Percentiles rank a stretch among this genome's conserved stretches.
These are phyloP conservation scores for Aspergillus haitiensis DNA, from an alignment of 495 filamentous ascomycete species.

Conservation along the genomic window DNA sequence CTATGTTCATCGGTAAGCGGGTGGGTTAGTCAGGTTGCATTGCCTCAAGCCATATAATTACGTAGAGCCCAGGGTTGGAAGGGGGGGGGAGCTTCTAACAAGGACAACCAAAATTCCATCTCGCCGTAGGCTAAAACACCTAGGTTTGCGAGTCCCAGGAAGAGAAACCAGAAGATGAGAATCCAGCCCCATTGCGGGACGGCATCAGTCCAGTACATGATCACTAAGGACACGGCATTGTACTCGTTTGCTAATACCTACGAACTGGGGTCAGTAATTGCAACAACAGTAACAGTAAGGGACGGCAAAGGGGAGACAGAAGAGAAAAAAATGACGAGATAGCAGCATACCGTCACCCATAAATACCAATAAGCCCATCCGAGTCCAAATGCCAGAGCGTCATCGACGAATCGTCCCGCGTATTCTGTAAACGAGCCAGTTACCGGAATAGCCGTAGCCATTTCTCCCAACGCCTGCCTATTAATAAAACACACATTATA, in stretches of 20 bases:
- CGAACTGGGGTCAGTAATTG: slow-evolving; percentile 2
- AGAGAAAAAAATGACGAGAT: not conserved
- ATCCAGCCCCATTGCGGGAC: slow-evolving; percentile 64
- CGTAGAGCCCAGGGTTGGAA: no score
- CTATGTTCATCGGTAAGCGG: slow-evolving; percentile 12
- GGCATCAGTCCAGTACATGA: slow-evolving; percentile 40
- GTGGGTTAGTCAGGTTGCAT: no score
- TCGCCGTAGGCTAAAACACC: slow-evolving; percentile 54
- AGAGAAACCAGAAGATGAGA: slow-evolving; percentile 64
- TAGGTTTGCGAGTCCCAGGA: slow-evolving; percentile 62
- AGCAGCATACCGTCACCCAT: slow-evolving; percentile 48
- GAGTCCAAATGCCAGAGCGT: slow-evolving; percentile 52
- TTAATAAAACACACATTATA: not conserved
- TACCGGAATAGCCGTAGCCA: slow-evolving; percentile 56
- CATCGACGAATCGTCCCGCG: slow-evolving; percentile 56
- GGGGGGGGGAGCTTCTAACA: slow-evolving; percentile 22
- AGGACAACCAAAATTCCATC: slow-evolving; percentile 63
- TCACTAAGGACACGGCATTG: slow-evolving; percentile 49
- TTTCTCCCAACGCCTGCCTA: slow-evolving; percentile 57
- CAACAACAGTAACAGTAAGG: no score
- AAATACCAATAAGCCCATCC: slow-evolving; percentile 62
- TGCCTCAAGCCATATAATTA: no score
- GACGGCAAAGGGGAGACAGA: no score
- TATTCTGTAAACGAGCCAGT: slow-evolving; percentile 58
- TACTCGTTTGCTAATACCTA: slow-evolving; percentile 53